These are phyloP conservation scores for Hyphopichia fennica DNA, from an alignment of 1,139 yeast genomes.

Conservation along the genomic window DNA sequence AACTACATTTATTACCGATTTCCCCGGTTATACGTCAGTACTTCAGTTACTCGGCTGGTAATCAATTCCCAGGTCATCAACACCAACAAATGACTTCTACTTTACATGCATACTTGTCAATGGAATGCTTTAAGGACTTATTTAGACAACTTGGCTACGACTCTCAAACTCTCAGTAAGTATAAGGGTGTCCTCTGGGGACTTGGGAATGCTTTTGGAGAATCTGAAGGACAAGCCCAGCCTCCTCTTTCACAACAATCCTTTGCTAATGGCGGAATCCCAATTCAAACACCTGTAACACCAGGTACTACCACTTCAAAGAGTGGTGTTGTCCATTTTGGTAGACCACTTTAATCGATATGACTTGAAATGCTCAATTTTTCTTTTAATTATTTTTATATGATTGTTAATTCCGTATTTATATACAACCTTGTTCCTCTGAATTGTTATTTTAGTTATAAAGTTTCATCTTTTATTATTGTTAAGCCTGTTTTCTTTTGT, in stretches of 20 bases:
- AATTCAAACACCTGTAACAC: conserved; percentile 21
- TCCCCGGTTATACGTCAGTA: conserved; percentile 51
- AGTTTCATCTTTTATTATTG: not conserved
- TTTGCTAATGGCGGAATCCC: conserved; percentile 16
- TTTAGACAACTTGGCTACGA: conserved; percentile 44
- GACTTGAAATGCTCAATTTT: not conserved
- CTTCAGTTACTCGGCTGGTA: conserved; percentile 36
- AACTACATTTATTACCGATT: conserved; percentile 52
- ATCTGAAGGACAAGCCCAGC: conserved; percentile 8
- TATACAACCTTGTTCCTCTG: not conserved
- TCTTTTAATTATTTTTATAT: not conserved
- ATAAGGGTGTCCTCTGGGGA: conserved; percentile 58
- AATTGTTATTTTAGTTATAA: not conserved
- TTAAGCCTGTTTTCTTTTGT: not conserved
- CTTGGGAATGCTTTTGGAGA: conserved; percentile 30
- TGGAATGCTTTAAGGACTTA: conserved; percentile 59
- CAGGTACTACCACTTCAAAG: conserved; percentile 18
- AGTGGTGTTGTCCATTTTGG: conserved; percentile 34
- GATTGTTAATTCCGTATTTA: not conserved
- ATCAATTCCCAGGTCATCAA: conserved; percentile 31
- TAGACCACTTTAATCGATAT: conserved; percentile 23
- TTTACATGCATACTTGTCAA: conserved; percentile 53
- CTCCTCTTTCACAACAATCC: conserved; percentile 10
- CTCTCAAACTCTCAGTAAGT: conserved; percentile 35
- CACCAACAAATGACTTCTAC: conserved; percentile 48